Percentiles rank a stretch among this genome's conserved stretches.
phyloP scores from a whole-genome alignment of 2,329 filamentous ascomycete genomes.

The Cladobotryum mycophilum region DNA sequence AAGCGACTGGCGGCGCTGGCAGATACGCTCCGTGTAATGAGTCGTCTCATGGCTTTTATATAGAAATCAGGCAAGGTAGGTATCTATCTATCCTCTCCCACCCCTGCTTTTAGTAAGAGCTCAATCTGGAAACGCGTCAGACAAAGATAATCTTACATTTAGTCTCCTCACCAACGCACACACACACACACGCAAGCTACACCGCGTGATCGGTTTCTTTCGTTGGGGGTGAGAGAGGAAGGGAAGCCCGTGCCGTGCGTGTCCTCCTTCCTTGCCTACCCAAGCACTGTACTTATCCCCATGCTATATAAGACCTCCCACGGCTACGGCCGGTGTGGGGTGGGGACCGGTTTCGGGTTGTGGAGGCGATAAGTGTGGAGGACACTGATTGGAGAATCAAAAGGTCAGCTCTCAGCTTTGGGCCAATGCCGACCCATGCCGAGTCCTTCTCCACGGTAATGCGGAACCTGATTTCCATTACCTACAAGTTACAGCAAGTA shows the following conservation, averaged over 20 bases:
- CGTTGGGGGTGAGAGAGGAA: too few relatives aligned
- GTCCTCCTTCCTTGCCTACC: not conserved
- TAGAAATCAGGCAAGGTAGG: slow-evolving; percentile 4
- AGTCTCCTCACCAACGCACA: too few relatives aligned
- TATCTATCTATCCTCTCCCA: too few relatives aligned
- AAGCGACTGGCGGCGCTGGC: slow-evolving; percentile 30
- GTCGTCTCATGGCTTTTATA: slow-evolving; percentile 37
- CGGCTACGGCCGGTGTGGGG: slow-evolving; percentile 7
- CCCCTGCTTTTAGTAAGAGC: not conserved
- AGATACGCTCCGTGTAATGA: slow-evolving; percentile 35
- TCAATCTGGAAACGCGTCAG: not conserved
- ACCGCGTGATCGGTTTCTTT: too few relatives aligned
- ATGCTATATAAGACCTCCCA: not conserved
- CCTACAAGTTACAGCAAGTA: too few relatives aligned
- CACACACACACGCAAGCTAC: too few relatives aligned
- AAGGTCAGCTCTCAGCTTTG: not conserved
- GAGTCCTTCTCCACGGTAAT: not conserved
- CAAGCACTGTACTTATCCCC: not conserved
- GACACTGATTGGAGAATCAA: slow-evolving; percentile 13
- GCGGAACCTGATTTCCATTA: too few relatives aligned
- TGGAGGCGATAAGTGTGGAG: not conserved
- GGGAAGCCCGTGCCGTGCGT: too few relatives aligned
- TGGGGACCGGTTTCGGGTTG: slow-evolving; percentile 2
- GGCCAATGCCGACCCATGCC: slow-evolving; percentile 13
- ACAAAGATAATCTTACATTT: too few relatives aligned